Evolutionary conservation across 192 early-diverging fungal species (phyloP), one percentile per base, ranked within the genome.

Genomic region (Podila horticola): DNA sequence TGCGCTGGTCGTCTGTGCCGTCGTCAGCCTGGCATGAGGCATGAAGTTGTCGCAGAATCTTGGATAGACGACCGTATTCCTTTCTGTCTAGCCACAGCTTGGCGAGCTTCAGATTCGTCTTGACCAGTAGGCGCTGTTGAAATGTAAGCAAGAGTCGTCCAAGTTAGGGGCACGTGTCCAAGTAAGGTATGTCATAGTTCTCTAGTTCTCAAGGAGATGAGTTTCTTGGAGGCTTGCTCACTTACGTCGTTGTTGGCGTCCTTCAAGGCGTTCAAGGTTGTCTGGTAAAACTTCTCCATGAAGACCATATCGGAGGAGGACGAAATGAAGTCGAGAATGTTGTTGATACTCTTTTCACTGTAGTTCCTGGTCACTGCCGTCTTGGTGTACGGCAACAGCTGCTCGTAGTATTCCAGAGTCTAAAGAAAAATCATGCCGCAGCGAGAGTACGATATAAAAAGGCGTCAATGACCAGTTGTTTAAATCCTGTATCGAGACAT

Each of bases 331-430:
- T 97, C 95, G 58, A 97, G 79, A 66, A 95, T 95, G 72, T 93
- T 94, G 85, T 97, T 97, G 79, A 97, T 95, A 67, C 89, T 91
- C 86, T 97, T 97, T 75, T 97, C 95, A 65, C 92, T 92, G 60
- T 95, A 92, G 82, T 95, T 97, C 48, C 92, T 88, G 9, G 95
- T 91, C 24, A 96, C 94, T 4, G 93, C 91, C 2, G 87, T 86
- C 68, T 94, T 92, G 36, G 90, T 89, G 72, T 94, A 95, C 2
- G 88, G 91, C 22, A 97, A 82, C 6, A 97, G 84, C 62, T 93
- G 79, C 15, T 88, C 70, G 79, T 97, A 97, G 69, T 93, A 88
- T 51, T 85, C 74, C 11, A 96, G 74, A 0, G 92, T 91, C 94
- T 95, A 83, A 4, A 58, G 34, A 55, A 3, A 34, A 22, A 22